Evolutionary conservation across 1,284 basidiomycete genomes (phyloP).

Genomic region (Tilletia setariae): DNA sequence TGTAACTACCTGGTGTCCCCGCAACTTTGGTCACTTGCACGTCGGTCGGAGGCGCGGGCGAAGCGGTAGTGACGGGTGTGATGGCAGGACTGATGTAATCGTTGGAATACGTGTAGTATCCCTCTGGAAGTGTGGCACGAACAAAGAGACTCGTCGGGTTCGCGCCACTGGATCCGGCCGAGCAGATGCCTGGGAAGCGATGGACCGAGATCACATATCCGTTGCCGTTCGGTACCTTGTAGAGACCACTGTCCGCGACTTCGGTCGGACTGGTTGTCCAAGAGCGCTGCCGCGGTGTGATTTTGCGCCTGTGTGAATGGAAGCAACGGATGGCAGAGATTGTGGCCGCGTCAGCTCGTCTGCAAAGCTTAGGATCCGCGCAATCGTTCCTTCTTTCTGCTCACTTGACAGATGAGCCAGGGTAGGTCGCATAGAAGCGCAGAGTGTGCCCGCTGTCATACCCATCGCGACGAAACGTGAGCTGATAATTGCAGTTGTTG

Average conservation of each 20-base stretch:
- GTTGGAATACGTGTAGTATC: neutral
- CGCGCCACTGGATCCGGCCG: neutral
- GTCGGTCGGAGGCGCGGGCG: neutral
- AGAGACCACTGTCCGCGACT: neutral
- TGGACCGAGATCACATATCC: neutral
- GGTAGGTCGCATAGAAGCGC: neutral
- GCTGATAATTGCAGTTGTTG: neutral
- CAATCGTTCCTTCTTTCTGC: neutral
- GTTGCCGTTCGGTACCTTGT: neutral
- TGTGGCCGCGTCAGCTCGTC: neutral
- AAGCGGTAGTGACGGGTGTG: neutral
- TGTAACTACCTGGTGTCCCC: neutral
- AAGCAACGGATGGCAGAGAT: neutral
- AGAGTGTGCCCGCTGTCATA: neutral
- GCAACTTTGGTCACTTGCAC: neutral
- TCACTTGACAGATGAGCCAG: neutral
- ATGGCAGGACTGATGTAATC: constrained; percentile 5
- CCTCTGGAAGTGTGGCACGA: neutral
- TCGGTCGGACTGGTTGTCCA: neutral
- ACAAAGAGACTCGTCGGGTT: neutral
- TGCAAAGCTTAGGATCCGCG: neutral
- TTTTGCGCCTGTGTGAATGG: neutral
- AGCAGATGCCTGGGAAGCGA: neutral
- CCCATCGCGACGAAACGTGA: constrained; percentile 2
- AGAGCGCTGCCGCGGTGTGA: neutral